Evolutionary conservation across 2,329 filamentous ascomycete genomes (phyloP), one percentile per base, ranked within the genome.

Genomic region (Davidsoniella neocaledoniae): DNA sequence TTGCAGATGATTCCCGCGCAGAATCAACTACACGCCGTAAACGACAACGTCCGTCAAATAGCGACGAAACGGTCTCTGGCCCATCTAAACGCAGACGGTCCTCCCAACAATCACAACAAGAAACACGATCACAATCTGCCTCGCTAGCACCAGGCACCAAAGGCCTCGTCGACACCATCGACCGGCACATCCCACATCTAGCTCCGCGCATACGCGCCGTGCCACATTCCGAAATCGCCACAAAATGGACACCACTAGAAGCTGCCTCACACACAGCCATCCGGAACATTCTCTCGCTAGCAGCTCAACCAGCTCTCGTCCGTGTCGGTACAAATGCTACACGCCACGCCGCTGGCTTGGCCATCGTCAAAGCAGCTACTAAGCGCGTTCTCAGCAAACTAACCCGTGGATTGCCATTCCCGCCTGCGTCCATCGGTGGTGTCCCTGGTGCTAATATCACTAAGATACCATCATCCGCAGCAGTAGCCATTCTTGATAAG

Each of bases 171-270:
- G 45, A 52, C 10, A n/a, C 39, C 7, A 42, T 45, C 9, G 26
- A 45, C 10, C 19, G 9, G 16, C n/a, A 37, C 25, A 42, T 49
- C 59, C 68, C 69, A 42, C 71, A 75, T 56, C 63, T 81, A 45
- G 65, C 68, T 5, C 62, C 73, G 12, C 67, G 66, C 26, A 71
- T 67, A 10, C 71, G 69, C 36, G 67, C 66, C 40, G 67, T 86
- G 41, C 74, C 77, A n/a, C 74, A 72, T 54, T 71, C 73, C 25
- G 73, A 70, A 37, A 82, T 93, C 52, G 72, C 44, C 5, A 65
- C 79, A 40, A 84, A 81, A 59, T 86, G 81, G 81, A 66, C 68
- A 2, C 67, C 74, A 5, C 68, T 84, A 4, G 68, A 74, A 4
- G 60, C 65, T 5, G 62, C 68, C 21, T 74, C 79, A 40, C 63